Conservation (phyloP, 148 eudicot genomes). For the Camellia granthamiana region DNA sequence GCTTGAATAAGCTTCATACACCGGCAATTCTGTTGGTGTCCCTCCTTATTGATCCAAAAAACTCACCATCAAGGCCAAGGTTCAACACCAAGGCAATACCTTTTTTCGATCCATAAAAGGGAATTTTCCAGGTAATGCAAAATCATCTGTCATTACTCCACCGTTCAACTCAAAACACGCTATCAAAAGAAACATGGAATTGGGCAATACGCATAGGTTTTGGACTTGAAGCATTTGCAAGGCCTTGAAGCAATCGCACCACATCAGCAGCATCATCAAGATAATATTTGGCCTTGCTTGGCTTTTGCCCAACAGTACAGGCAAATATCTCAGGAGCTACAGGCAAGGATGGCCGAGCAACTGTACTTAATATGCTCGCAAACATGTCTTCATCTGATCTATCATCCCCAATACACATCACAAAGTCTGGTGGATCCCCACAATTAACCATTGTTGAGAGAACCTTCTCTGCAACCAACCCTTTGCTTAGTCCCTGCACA, state of each 20-base stretch:
- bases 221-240: conserved; percentile 46
- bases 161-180: conserved; percentile 11
- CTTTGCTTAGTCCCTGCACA: conserved; percentile 64
- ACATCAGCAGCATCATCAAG: conserved; percentile 62
- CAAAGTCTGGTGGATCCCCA: conserved; percentile 52
- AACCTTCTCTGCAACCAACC: conserved; percentile 57
- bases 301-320: conserved; percentile 79
- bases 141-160: background rate
- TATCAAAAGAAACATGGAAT: conserved; percentile 57
- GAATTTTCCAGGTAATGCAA: background rate
- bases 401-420: conserved; percentile 72
- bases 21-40: background rate
- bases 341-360: conserved; percentile 27
- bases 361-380: conserved; percentile 47
- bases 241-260: conserved; percentile 42
- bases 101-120: background rate
- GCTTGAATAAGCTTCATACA: background rate
- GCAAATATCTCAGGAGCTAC: conserved; percentile 52
- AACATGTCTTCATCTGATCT: conserved; percentile 83
- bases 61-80: background rate
- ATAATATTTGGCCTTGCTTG: conserved; percentile 77
- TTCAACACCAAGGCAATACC: background rate
- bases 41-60: background rate
- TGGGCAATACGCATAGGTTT: conserved; percentile 46
- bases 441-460: conserved; percentile 29